Conservation (phyloP, 305 asterid genomes). For the Fraxinus platypoda region DNA sequence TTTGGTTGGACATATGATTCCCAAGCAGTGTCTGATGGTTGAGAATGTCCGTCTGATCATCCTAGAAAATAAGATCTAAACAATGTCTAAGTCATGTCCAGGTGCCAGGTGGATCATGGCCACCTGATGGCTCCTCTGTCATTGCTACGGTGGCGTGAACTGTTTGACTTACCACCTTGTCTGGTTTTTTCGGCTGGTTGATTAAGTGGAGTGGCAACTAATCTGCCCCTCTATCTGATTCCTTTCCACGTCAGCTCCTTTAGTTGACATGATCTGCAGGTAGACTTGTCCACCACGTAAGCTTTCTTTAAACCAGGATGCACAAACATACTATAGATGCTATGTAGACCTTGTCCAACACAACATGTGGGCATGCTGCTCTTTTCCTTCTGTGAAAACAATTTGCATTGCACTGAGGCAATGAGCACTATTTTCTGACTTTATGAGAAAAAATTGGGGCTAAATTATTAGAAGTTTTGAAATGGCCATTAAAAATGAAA, state of each 20-base stretch:
- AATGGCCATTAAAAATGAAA: neutral
- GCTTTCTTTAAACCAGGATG: neutral
- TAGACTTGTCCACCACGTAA: neutral
- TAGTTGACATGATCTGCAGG: neutral
- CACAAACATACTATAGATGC: neutral
- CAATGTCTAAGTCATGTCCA: neutral
- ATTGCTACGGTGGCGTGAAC: neutral
- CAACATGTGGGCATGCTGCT: neutral
- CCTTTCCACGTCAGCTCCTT: neutral
- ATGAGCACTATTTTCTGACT: neutral
- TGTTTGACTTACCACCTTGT: neutral
- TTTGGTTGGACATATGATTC: neutral
- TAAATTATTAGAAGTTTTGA: neutral
- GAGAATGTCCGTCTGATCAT: neutral
- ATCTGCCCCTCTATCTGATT: neutral
- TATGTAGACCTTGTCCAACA: neutral
- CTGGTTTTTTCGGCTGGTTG: neutral
- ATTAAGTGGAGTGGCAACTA: neutral
- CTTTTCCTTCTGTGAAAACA: neutral
- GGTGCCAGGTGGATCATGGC: neutral
- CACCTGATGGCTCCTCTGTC: neutral
- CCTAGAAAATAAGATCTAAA: neutral
- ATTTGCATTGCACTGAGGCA: neutral
- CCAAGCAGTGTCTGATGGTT: neutral
- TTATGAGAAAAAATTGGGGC: neutral